Conservation (phyloP, 2,329 filamentous ascomycete genomes). For the Rugonectria rugulosa region DNA sequence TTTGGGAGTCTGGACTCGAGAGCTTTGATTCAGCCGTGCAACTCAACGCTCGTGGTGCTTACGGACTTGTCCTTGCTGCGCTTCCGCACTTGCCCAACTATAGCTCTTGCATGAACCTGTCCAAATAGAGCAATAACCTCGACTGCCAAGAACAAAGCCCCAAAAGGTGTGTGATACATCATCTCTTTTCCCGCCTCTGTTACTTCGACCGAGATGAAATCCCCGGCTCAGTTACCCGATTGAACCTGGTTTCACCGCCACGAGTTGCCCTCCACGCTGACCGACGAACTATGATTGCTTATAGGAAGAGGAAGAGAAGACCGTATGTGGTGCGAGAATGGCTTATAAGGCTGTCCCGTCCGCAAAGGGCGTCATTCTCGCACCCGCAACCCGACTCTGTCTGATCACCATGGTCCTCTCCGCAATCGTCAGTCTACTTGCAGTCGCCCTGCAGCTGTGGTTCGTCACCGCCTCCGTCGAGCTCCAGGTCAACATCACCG, state of each 20-base stretch:
- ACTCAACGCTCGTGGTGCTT: too few relatives aligned
- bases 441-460: constrained; percentile 27
- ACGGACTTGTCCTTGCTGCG: too few relatives aligned
- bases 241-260: not conserved
- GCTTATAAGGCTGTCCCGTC: constrained; percentile 19
- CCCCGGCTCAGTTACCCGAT: constrained; percentile 14
- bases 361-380: not conserved
- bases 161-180: constrained; percentile 2
- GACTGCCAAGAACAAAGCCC: not conserved
- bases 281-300: constrained; percentile 4
- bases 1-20: too few relatives aligned
- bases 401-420: constrained; percentile 31
- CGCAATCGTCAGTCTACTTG: constrained; percentile 30
- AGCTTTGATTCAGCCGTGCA: too few relatives aligned
- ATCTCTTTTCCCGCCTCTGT: not conserved
- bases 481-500: constrained; percentile 42
- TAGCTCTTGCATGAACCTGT: not conserved
- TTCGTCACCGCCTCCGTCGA: constrained; percentile 28
- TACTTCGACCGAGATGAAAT: not conserved
- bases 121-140: not conserved
- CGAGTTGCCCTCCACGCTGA: constrained; percentile 15
- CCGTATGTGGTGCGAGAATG: constrained; percentile 9
- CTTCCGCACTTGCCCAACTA: too few relatives aligned
- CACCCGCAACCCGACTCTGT: constrained; percentile 8
- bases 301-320: not conserved